phyloP scores from a whole-genome alignment of 345 rosid genomes.

The Sonneratia caseolaris region DNA sequence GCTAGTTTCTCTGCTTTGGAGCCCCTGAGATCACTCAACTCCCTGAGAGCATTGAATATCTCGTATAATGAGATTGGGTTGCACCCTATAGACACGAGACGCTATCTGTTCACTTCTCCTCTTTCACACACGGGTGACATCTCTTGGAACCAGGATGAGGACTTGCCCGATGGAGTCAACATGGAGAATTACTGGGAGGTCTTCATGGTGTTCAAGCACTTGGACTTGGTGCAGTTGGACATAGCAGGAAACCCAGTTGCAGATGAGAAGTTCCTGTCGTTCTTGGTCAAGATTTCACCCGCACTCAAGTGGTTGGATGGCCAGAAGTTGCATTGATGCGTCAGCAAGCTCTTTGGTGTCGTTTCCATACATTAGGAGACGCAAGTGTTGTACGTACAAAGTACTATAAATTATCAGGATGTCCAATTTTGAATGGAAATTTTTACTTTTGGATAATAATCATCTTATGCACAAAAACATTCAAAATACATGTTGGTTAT shows the following conservation, averaged over 20 bases:
- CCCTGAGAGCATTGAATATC: conserved; percentile 56
- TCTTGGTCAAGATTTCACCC: conserved; percentile 52
- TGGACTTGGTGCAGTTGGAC: conserved; percentile 60
- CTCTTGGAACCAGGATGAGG: conserved; percentile 31
- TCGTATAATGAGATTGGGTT: conserved; percentile 83
- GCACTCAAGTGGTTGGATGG: conserved; percentile 62
- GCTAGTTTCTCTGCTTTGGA: conserved; percentile 60
- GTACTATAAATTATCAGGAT: neutral
- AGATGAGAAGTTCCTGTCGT: conserved; percentile 41
- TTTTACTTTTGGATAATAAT: neutral
- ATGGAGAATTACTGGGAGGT: conserved; percentile 59
- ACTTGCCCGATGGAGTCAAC: conserved; percentile 14
- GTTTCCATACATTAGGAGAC: neutral
- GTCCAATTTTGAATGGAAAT: neutral
- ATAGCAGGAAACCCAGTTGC: conserved; percentile 50
- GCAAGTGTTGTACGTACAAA: neutral
- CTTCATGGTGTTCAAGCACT: conserved; percentile 37
- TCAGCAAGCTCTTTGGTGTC: neutral
- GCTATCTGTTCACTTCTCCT: conserved; percentile 65
- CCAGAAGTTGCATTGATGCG: conserved; percentile 12
- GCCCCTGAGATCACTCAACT: conserved; percentile 56
- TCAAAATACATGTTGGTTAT: no score
- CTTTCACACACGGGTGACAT: conserved; percentile 48
- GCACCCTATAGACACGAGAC: conserved; percentile 70
- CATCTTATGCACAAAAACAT: no score